Evolutionary conservation across 352 stramenopile genomes (phyloP), one percentile per base, ranked within the genome.

Genomic region (Pythium grandisporangium): DNA sequence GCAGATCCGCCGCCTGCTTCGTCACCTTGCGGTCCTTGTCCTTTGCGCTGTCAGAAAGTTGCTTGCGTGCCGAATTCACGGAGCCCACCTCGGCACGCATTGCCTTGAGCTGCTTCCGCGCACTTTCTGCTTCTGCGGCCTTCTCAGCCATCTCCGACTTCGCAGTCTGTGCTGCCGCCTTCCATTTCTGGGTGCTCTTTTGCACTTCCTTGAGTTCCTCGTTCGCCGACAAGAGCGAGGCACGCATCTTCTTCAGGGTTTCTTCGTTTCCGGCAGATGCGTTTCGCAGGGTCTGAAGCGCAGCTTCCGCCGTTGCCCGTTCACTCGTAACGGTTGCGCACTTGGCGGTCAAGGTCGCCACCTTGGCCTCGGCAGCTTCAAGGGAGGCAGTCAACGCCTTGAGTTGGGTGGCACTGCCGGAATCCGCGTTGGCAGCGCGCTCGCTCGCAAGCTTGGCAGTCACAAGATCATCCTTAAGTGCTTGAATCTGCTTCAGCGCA

Each of bases 131-230:
- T 27, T 89, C 76, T 1, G 66, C 54, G 17, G 63, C 65, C 61
- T 86, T 89, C 43, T 82, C 76, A 13, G 65, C 74, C 47, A 82
- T 58, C 21, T 77, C 45, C 7, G 52, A 62, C 45, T 81, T 86
- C 11, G 76, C 73, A 8, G 53, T 58, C 47, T 85, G 66, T 1
- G 71, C 60, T 17, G 71, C 80, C 48, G 63, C 66, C 49, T 89
- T 89, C 72, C 73, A 86, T 55, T 89, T 89, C 23, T 75, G 43
- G 6, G 63, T 55, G 48, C 75, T 68, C 4, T 64, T 64, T n/a
- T 62, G 72, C 11, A 70, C 58, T n/a, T 78, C 63, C 56, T 89
- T 86, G 5, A 89, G 66, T 57, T 89, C 76, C 34, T 84, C 70
- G 45, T 85, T 89, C 8, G 66, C 63, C 37, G 78, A 68, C 16